Conservation (phyloP, 768 basidiomycete species). For the Mycena chlorophos region DNA sequence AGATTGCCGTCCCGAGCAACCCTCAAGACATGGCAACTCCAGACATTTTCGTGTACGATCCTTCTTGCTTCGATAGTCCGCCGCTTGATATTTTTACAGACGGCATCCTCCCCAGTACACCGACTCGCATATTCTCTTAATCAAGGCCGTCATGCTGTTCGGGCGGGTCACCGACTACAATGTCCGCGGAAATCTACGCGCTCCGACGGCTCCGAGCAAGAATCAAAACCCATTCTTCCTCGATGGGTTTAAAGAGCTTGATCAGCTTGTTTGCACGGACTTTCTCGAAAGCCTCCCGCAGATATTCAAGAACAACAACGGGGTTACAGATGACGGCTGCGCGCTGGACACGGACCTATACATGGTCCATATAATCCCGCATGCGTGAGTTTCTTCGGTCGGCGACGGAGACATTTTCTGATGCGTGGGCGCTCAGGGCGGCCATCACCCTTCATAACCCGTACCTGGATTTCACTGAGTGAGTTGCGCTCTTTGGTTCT, state of each 20-base stretch:
- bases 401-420: conserved; percentile 15
- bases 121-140: conserved; percentile 77
- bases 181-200: conserved; percentile 70
- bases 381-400: conserved; percentile 60
- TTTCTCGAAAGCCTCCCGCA: conserved; percentile 75
- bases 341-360: conserved; percentile 80
- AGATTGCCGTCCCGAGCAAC: conserved; percentile 66
- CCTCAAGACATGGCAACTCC: conserved; percentile 69
- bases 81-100: neutral
- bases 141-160: conserved; percentile 84
- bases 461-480: conserved; percentile 76
- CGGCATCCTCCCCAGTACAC: conserved; percentile 76
- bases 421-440: conserved; percentile 50
- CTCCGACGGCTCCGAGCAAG: conserved; percentile 65
- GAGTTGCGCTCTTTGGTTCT: no score
- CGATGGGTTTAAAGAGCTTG: conserved; percentile 68
- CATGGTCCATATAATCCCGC: conserved; percentile 83
- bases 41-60: conserved; percentile 55
- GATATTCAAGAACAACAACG: conserved; percentile 61
- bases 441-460: conserved; percentile 85
- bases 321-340: conserved; percentile 60
- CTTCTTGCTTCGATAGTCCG: neutral
- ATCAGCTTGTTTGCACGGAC: conserved; percentile 62
- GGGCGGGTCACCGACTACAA: conserved; percentile 85
- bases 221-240: conserved; percentile 71